Evolutionary conservation across 2,329 filamentous ascomycete species (phyloP).

Genomic region (Aspergillus versicolor): DNA sequence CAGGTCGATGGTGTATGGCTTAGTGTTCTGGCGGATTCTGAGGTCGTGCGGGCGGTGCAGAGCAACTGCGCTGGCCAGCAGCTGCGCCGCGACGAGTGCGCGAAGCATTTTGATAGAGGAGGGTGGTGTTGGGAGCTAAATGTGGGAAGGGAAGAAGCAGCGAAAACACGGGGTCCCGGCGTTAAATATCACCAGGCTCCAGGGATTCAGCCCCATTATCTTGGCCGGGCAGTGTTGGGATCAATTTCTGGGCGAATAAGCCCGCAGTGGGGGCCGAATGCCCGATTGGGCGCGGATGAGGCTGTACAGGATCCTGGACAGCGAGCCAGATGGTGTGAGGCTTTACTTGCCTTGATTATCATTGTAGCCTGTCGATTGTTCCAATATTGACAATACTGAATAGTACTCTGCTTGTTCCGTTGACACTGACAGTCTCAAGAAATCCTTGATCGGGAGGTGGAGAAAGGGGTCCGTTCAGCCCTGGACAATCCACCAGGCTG

Average conservation of each 20-base stretch:
- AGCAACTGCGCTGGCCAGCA: not conserved
- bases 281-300: not conserved
- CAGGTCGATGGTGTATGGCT: not conserved
- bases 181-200: not conserved
- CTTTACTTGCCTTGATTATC: too few relatives aligned
- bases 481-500: too few relatives aligned
- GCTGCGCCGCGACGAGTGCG: not conserved
- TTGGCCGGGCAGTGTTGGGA: not conserved
- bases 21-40: not conserved
- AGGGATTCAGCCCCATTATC: not conserved
- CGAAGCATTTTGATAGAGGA: constrained; percentile 1
- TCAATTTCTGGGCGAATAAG: not conserved
- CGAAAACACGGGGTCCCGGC: not conserved
- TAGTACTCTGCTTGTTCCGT: too few relatives aligned
- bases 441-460: too few relatives aligned
- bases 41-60: not conserved
- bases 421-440: too few relatives aligned
- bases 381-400: too few relatives aligned
- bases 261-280: not conserved
- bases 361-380: too few relatives aligned
- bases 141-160: not conserved
- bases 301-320: not conserved
- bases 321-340: too few relatives aligned
- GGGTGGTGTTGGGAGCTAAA: not conserved
- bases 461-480: too few relatives aligned